Conservation (phyloP, 805 yeast genomes). For the Lipomyces mesembrius region DNA sequence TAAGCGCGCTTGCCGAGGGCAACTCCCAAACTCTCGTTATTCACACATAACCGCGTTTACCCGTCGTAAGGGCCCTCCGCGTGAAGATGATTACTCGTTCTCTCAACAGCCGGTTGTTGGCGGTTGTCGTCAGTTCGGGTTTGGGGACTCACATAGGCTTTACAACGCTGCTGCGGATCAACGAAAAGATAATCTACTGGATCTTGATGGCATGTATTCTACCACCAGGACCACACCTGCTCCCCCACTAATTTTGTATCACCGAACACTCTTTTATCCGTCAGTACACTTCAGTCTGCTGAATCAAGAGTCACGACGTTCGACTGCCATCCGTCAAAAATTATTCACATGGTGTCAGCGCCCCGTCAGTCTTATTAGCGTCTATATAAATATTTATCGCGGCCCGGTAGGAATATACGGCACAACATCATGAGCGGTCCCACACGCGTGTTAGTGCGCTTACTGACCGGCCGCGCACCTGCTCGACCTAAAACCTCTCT, state of each 20-base stretch:
- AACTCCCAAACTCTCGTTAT: background rate
- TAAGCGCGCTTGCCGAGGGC: background rate
- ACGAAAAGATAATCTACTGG: background rate
- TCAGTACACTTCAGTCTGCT: background rate
- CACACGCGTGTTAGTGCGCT: background rate
- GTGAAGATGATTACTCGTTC: background rate
- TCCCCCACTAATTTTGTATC: background rate
- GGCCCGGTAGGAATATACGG: background rate
- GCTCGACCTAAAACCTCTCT: background rate
- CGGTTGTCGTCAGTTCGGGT: background rate
- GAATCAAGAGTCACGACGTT: background rate
- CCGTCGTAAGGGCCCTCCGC: background rate
- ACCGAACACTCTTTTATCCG: background rate
- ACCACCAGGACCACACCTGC: background rate
- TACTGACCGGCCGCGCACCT: background rate
- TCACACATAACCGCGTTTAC: background rate
- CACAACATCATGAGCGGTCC: background rate
- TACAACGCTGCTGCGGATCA: background rate
- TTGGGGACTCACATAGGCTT: background rate
- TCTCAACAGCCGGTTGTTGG: background rate
- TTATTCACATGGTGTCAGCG: background rate
- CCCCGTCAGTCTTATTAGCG: background rate
- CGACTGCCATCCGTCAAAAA: background rate
- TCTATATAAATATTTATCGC: background rate
- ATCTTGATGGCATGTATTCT: background rate